Conservation (phyloP, 2,329 filamentous ascomycete species). For the Aspergillus clavatus region DNA sequence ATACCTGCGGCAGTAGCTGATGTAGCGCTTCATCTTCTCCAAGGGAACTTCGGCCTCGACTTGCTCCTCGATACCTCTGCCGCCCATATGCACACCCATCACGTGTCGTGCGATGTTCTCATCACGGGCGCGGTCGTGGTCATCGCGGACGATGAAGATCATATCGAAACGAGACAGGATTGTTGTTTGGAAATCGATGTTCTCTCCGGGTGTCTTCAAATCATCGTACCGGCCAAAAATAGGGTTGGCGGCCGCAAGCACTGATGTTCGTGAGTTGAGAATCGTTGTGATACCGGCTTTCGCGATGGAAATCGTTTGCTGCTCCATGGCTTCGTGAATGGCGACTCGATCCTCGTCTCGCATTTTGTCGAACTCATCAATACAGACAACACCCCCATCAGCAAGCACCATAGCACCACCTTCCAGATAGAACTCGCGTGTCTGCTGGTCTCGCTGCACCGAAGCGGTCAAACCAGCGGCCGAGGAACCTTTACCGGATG, state of each 20-base stretch:
- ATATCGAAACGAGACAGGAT: conserved; percentile 98
- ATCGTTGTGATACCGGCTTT: conserved; percentile 99
- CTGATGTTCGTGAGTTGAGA: conserved; percentile 89
- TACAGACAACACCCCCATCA: conserved; percentile 94
- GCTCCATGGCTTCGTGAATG: conserved; percentile 99
- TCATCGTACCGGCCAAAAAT: conserved; percentile 98
- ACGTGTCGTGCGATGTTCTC: conserved; percentile 94
- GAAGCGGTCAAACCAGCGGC: conserved; percentile 96
- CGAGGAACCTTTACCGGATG: conserved; percentile 95
- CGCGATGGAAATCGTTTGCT: conserved; percentile 98
- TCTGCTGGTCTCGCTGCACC: conserved; percentile 86
- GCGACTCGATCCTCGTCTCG: conserved; percentile 94
- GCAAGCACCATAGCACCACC: conserved; percentile 98
- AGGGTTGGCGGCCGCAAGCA: conserved; percentile 91
- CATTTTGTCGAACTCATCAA: conserved; percentile 99
- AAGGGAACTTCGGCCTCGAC: conserved; percentile 84
- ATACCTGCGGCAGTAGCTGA: conserved; percentile 93
- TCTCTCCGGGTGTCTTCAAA: conserved; percentile 94
- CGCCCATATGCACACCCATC: conserved; percentile 95
- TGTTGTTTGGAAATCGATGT: conserved; percentile 98
- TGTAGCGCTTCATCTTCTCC: conserved; percentile 95
- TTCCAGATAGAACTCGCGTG: conserved; percentile 95
- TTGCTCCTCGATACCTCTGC: conserved; percentile 73
- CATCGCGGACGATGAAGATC: conserved; percentile 98
- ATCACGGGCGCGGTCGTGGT: conserved; percentile 83